Evolutionary conservation across 176 grass and related monocot species (phyloP).

Genomic region (Tuctoria greenei): DNA sequence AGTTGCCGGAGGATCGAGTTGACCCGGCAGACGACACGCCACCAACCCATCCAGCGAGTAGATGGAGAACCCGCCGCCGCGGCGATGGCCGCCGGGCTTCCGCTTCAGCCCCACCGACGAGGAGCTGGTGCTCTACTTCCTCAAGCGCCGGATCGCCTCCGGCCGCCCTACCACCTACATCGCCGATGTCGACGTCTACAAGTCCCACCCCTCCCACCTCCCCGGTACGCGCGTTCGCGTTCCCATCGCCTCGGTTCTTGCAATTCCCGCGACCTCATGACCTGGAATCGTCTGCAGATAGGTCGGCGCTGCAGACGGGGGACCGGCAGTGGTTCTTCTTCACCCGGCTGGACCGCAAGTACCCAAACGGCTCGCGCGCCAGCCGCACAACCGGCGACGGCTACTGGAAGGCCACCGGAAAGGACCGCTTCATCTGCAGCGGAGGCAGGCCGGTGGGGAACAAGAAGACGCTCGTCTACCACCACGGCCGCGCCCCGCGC

Average conservation of each 20-base stretch:
- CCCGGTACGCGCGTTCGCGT: slow-evolving; percentile 47
- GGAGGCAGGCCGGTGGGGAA: slow-evolving; percentile 43
- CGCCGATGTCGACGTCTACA: slow-evolving; percentile 89
- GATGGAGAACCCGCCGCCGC: slow-evolving; percentile 38
- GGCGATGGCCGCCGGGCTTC: slow-evolving; percentile 77
- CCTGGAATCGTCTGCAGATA: slow-evolving; percentile 39
- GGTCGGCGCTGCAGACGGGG: slow-evolving; percentile 73
- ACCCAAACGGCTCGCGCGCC: slow-evolving; percentile 79
- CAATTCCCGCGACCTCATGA: neutral
- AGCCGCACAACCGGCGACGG: slow-evolving; percentile 70
- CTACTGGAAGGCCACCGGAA: slow-evolving; percentile 92
- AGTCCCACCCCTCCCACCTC: slow-evolving; percentile 88
- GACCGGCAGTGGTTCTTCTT: slow-evolving; percentile 97
- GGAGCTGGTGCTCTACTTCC: slow-evolving; percentile 94
- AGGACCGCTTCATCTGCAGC: slow-evolving; percentile 60
- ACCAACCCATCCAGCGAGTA: slow-evolving; percentile 7
- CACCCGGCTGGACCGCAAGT: slow-evolving; percentile 84
- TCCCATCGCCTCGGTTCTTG: neutral
- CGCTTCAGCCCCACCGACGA: slow-evolving; percentile 98
- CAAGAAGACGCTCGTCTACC: slow-evolving; percentile 90
- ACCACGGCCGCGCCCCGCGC: slow-evolving; percentile 78
- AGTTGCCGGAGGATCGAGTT: slow-evolving; percentile 27
- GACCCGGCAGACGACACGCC: slow-evolving; percentile 20
- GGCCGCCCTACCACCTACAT: slow-evolving; percentile 55
- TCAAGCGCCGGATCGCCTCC: slow-evolving; percentile 81